phyloP scores from a whole-genome alignment of 2,329 filamentous ascomycete species.

The Colletotrichum caudatum region DNA sequence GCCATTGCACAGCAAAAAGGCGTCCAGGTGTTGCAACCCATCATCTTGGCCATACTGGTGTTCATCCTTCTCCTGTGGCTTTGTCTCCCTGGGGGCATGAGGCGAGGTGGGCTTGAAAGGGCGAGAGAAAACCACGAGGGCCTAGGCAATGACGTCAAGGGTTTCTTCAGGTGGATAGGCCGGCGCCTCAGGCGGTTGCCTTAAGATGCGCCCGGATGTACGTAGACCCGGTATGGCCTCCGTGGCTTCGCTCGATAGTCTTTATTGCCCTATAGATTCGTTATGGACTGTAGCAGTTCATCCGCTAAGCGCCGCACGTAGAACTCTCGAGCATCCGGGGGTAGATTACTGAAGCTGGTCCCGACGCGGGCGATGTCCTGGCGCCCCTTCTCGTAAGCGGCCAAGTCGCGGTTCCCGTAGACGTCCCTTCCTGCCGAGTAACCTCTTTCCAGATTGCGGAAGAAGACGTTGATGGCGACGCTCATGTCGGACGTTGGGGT shows the following conservation, averaged over 20 bases:
- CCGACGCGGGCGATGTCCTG: conserved; percentile 76
- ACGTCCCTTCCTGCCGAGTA: conserved; percentile 85
- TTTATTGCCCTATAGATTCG: conserved; percentile 11
- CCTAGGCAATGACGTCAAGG: conserved; percentile 51
- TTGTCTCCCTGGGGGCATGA: conserved; percentile 55
- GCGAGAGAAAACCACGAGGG: conserved; percentile 53
- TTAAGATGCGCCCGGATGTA: background rate
- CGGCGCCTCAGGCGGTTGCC: no score
- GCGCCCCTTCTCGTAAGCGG: conserved; percentile 85
- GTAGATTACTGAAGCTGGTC: conserved; percentile 73
- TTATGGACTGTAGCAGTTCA: conserved; percentile 65
- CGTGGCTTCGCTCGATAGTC: background rate
- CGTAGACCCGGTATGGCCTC: background rate
- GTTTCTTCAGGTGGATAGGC: background rate
- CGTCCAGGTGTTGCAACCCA: conserved; percentile 68
- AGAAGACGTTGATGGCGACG: conserved; percentile 91
- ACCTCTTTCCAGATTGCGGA: conserved; percentile 74
- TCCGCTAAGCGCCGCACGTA: conserved; percentile 79
- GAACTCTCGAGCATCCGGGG: conserved; percentile 76
- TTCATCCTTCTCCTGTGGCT: conserved; percentile 61
- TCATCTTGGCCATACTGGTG: conserved; percentile 62
- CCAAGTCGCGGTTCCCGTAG: conserved; percentile 88
- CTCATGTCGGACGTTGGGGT: conserved; percentile 70
- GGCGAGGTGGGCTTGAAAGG: conserved; percentile 55
- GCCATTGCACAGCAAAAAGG: conserved; percentile 72